Evolutionary conservation across 2,329 filamentous ascomycete genomes (phyloP), one percentile per base, ranked within the genome.

Genomic region (Aspergillus pseudoviridinutans): DNA sequence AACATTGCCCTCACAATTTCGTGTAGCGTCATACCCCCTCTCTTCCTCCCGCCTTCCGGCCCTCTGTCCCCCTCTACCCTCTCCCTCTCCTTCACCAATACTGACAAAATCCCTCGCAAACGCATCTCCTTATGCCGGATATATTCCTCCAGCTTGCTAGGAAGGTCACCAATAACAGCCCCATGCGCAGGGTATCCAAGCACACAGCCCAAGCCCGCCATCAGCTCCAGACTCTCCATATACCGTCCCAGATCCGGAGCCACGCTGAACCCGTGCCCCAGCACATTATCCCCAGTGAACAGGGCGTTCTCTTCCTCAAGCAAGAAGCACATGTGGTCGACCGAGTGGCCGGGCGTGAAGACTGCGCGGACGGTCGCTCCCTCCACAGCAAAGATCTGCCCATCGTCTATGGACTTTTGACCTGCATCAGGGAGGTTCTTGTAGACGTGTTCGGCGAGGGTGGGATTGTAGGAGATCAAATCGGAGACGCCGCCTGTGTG

Each of bases 251-350:
- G 65, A 49, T 79, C 68, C 61, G 79, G 75, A 0, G 76, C 73
- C 0, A 70, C 77, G 32, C 66, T 71, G 17, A 66, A 74, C 0
- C 78, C 78, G 49, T 78, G 88, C 0, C 90, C 90, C 0, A 93
- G 80, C 1, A 93, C 84, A 65, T 91, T 92, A 72, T 93, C 90
- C 1, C 87, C 90, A 0, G 90, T 92, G 69, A 93, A 91, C 78
- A 93, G 84, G 50, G 88, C 87, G 58, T 89, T 80, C 68, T 92
- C 80, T 63, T 92, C 88, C 44, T 85, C 80, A 1, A 92, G 74
- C 1, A 90, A 68, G 58, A 94, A 86, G n/a, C 82, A 85, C 79
- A 90, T 86, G 66, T 94, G 91, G 67, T 95, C 91, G 1, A 77
- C 76, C 0, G 90, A 86, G 66, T 95, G 91, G 1, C 91, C 87